phyloP scores from a whole-genome alignment of 257 asterid species.

The Solanum neorickii region DNA sequence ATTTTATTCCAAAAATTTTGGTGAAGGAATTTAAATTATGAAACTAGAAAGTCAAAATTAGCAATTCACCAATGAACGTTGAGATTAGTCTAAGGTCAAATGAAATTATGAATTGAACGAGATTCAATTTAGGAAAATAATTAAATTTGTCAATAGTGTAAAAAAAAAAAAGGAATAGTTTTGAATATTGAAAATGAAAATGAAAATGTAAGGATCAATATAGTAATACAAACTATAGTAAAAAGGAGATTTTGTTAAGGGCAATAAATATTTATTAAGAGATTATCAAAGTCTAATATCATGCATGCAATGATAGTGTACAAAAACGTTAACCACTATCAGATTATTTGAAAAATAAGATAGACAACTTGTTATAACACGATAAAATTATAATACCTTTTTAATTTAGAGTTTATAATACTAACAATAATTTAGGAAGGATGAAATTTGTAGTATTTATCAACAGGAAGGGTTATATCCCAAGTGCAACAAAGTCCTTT shows the following conservation, averaged over 20 bases:
- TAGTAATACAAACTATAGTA: not conserved
- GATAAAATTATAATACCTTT: not conserved
- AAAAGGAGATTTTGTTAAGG: not conserved
- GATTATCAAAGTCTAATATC: not conserved
- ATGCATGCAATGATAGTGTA: not conserved
- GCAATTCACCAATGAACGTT: not conserved
- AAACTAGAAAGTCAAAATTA: not conserved
- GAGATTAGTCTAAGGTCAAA: not conserved
- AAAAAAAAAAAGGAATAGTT: not conserved
- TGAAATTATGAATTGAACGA: not conserved
- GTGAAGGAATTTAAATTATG: not conserved
- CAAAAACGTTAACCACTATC: not conserved
- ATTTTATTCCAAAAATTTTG: not conserved
- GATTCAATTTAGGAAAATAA: not conserved
- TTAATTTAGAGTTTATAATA: not conserved
- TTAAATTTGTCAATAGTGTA: not conserved
- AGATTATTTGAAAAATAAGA: not conserved
- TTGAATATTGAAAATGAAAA: not conserved
- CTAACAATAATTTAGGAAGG: not conserved
- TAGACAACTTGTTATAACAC: not conserved
- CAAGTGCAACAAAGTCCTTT: constrained; percentile 84
- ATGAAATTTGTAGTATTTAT: constrained; percentile 81
- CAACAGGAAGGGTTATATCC: constrained; percentile 70
- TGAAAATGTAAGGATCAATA: not conserved
- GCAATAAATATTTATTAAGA: not conserved